Base-by-base conservation (phyloP, 2,329 filamentous ascomycete genomes). In the Blastomyces percursus region DNA sequence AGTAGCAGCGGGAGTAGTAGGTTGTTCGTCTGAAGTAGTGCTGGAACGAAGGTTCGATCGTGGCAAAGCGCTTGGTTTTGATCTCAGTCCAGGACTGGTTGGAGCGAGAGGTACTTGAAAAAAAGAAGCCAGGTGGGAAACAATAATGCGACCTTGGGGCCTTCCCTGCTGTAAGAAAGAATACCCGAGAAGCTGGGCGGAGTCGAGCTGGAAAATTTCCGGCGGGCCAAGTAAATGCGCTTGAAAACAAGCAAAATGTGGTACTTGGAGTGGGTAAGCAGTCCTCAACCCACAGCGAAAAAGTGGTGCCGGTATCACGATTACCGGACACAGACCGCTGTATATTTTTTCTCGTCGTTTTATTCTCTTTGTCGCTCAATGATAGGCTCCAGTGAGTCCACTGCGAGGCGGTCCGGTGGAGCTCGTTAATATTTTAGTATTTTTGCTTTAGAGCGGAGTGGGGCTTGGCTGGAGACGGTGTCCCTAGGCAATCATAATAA, bases 31-130 rank as follows among this genome's bases (percentile, higher is more conserved):
- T 50, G 48, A 50, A 50, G 51, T 54, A 54, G 51, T 54, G 27
- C 51, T 56, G 35, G n/a, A 35, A 56, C 54, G 56, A 58, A 27
- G 56, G 56, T 48, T 59, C 56, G 56, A 59, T 59, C 56, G 56
- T 59, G 56, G 56, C 56, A 59, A 46, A 56, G 35, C 54, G 32
- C 27, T 56, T 35, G 54, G 54, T 56, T 56, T 56, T 56, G 54
- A 56, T 56, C 54, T 56, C 54, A 35, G 54, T 35, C 35, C 54
- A 40, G 14, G 32, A 56, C 54, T 56, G 19, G 35, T 40, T 40
- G 11, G 35, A 40, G 35, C 16, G 35, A 24, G 32, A 38, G 32
- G 12, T 21, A 11, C 35, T 56, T 12, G 21, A 38, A 38, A 38
- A 38, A 12, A 38, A 38, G 21, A 21, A 50, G n/a, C n/a, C 30